A percentile compares a stretch with the other conserved stretches of the same genome.
Conservation (phyloP, 2,329 filamentous ascomycete species). For the Aspergillus sp. region DNA sequence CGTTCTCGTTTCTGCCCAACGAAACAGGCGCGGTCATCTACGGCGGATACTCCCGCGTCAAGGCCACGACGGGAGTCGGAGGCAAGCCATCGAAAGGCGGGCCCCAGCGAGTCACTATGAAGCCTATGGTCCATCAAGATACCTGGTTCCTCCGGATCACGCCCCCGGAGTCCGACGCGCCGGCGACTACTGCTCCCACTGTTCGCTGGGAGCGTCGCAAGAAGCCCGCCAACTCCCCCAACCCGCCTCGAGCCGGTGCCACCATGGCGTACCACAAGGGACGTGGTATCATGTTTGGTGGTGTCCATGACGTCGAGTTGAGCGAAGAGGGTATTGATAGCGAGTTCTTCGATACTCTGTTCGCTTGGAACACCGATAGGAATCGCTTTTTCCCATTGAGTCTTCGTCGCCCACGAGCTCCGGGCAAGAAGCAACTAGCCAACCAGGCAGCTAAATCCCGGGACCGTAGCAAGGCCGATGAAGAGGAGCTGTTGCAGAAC, state of each 20-base stretch:
- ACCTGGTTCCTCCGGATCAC: slow-evolving; percentile 88
- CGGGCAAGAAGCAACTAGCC: slow-evolving; percentile 59
- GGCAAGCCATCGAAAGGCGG: slow-evolving; percentile 65
- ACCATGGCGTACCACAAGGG: slow-evolving; percentile 96
- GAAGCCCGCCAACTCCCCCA: slow-evolving; percentile 84
- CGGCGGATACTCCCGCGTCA: slow-evolving; percentile 91
- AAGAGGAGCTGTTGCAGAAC: slow-evolving; percentile 85
- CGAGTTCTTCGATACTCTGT: slow-evolving; percentile 92
- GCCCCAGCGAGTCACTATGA: slow-evolving; percentile 67
- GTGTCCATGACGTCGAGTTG: slow-evolving; percentile 88
- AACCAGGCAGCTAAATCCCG: slow-evolving; percentile 52
- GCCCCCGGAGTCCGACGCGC: slow-evolving; percentile 67
- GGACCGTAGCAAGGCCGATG: slow-evolving; percentile 77
- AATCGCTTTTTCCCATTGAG: slow-evolving; percentile 89
- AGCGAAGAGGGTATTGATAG: slow-evolving; percentile 94
- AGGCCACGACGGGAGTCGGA: slow-evolving; percentile 57
- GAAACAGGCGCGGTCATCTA: slow-evolving; percentile 87
- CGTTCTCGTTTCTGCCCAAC: slow-evolving; percentile 87
- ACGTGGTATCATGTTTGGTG: slow-evolving; percentile 87
- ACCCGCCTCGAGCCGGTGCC: slow-evolving; percentile 77
- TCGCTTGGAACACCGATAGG: slow-evolving; percentile 91
- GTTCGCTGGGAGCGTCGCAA: slow-evolving; percentile 93
- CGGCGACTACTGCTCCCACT: slow-evolving; percentile 64
- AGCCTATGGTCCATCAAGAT: slow-evolving; percentile 90
- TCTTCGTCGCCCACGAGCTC: slow-evolving; percentile 70